Evolutionary conservation across 139 green algal genomes (phyloP).

Genomic region (Picocystis salinarum): DNA sequence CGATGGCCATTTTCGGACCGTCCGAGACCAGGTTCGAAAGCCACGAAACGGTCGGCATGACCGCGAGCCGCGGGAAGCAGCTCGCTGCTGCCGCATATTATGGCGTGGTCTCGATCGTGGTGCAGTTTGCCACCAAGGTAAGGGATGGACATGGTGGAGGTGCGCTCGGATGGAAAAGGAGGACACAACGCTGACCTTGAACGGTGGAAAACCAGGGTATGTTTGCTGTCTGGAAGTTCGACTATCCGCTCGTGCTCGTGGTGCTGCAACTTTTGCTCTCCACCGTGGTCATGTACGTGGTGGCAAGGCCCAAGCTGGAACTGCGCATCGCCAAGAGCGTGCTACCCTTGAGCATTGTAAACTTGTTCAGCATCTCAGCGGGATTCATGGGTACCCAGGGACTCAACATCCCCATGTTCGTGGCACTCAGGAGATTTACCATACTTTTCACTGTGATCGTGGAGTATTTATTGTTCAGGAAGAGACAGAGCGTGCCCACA

Average conservation of each 20-base stretch:
- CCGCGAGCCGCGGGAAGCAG: too few relatives aligned
- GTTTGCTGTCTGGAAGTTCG: constrained; percentile 39
- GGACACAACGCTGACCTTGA: too few relatives aligned
- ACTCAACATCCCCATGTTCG: constrained; percentile 57
- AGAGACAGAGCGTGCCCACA: constrained; percentile 29
- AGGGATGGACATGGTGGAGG: too few relatives aligned
- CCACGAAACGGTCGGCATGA: too few relatives aligned
- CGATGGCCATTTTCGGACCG: too few relatives aligned
- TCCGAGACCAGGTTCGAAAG: too few relatives aligned
- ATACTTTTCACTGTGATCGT: constrained; percentile 43
- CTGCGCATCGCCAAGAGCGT: constrained; percentile 10
- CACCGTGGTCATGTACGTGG: constrained; percentile 25
- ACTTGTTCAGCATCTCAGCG: constrained; percentile 39
- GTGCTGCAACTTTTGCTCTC: constrained; percentile 42
- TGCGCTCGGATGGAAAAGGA: too few relatives aligned
- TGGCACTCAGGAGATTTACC: constrained; percentile 45
- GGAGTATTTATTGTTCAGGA: constrained; percentile 29
- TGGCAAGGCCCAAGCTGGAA: constrained; percentile 22
- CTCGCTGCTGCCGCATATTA: constrained; percentile 31
- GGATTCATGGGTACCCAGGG: constrained; percentile 43
- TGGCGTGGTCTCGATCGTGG: constrained; percentile 24
- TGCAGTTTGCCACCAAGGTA: constrained; percentile 50
- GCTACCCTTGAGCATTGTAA: constrained; percentile 33
- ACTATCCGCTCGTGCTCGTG: constrained; percentile 35
- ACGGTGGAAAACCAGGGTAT: constrained; percentile 20